Percentiles rank a stretch among this genome's conserved stretches.
These are phyloP conservation scores for Alternaria postmessia DNA, from an alignment of 2,329 filamentous ascomycete genomes.

Conservation along the genomic window DNA sequence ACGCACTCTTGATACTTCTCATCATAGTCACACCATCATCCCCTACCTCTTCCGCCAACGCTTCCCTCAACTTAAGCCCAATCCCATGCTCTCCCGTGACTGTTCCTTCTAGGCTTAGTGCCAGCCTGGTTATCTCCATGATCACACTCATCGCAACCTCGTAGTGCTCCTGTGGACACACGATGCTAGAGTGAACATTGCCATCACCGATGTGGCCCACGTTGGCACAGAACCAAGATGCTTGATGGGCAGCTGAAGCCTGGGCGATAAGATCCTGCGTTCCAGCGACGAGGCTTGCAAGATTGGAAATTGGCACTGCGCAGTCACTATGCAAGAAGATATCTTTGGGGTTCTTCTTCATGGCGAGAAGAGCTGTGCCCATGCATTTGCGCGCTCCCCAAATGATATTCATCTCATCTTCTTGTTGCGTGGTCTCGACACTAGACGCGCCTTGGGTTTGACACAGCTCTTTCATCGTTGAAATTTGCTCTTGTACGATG, in stretches of 20 bases:
- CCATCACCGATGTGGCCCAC: slow-evolving; percentile 77
- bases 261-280: slow-evolving; percentile 70
- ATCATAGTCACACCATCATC: slow-evolving; percentile 76
- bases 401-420: slow-evolving; percentile 68
- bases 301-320: slow-evolving; percentile 74
- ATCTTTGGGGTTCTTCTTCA: slow-evolving; percentile 65
- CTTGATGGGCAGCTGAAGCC: slow-evolving; percentile 3
- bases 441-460: slow-evolving; percentile 64
- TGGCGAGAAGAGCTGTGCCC: slow-evolving; percentile 73
- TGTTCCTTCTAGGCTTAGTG: slow-evolving; percentile 82
- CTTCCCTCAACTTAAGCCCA: slow-evolving; percentile 82
- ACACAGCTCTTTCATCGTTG: slow-evolving; percentile 67
- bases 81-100: slow-evolving; percentile 87
- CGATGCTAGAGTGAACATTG: slow-evolving; percentile 48
- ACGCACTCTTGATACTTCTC: slow-evolving; percentile 80
- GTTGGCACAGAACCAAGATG: slow-evolving; percentile 54
- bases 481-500: slow-evolving; percentile 77
- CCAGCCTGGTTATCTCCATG: slow-evolving; percentile 75
- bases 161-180: slow-evolving; percentile 38
- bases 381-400: slow-evolving; percentile 80
- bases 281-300: slow-evolving; percentile 76
- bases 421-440: slow-evolving; percentile 70
- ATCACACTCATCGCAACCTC: slow-evolving; percentile 37
- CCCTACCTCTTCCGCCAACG: slow-evolving; percentile 79
- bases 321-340: slow-evolving; percentile 79